Evolutionary conservation across 2,329 filamentous ascomycete species (phyloP).

Genomic region (Lojkania enalia): DNA sequence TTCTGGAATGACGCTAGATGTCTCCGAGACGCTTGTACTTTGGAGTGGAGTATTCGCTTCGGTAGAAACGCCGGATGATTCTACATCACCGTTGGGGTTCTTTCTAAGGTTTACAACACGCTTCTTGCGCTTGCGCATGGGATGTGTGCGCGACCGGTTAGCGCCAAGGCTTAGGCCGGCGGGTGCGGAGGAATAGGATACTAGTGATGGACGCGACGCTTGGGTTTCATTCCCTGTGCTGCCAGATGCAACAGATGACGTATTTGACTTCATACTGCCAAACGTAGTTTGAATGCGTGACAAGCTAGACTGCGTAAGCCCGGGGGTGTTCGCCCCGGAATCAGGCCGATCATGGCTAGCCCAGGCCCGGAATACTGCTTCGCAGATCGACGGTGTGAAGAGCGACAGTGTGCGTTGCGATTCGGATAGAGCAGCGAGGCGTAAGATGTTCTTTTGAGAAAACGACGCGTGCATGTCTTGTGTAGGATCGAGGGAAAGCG

Average conservation of each 20-base stretch:
- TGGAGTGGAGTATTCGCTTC: conserved; percentile 53
- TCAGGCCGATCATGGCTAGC: conserved; percentile 77
- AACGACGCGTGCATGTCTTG: conserved; percentile 87
- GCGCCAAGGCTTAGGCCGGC: conserved; percentile 67
- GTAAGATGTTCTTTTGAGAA: conserved; percentile 89
- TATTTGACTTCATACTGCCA: conserved; percentile 52
- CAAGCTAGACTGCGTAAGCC: conserved; percentile 48
- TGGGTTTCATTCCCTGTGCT: conserved; percentile 52
- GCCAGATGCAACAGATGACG: conserved; percentile 41
- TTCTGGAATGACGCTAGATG: conserved; percentile 47
- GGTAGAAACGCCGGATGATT: conserved; percentile 56
- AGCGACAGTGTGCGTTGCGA: conserved; percentile 89
- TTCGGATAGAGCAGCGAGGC: conserved; percentile 79
- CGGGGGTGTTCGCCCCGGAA: conserved; percentile 46
- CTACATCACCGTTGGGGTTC: conserved; percentile 56
- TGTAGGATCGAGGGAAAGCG: conserved; percentile 76
- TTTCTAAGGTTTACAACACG: conserved; percentile 80
- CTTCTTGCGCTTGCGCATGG: conserved; percentile 77
- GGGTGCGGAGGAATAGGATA: conserved; percentile 62
- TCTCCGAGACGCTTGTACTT: conserved; percentile 63
- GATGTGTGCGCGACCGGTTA: conserved; percentile 62
- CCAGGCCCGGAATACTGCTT: conserved; percentile 92
- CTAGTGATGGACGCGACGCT: conserved; percentile 69
- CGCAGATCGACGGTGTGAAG: conserved; percentile 86
- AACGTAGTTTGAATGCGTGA: conserved; percentile 52